Conservation (phyloP, 1,284 basidiomycete species). For the Pseudozyma tsukubaensis region DNA sequence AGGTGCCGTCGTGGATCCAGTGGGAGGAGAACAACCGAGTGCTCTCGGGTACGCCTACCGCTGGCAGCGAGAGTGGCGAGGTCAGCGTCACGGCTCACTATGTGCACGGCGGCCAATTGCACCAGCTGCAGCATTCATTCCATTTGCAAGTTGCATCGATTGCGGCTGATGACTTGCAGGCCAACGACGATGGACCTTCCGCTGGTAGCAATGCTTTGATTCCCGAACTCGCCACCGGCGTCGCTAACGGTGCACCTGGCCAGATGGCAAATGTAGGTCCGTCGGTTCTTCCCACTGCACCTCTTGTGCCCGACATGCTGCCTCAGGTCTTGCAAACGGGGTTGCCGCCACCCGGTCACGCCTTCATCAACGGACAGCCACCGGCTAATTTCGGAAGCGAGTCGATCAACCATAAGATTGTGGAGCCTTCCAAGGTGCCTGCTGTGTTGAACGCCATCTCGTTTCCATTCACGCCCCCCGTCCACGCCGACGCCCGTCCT, state of each 20-base stretch:
- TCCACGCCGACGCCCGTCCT: slow-evolving; percentile 45
- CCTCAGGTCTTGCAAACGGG: slow-evolving; percentile 25
- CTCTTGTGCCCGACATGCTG: slow-evolving; percentile 15
- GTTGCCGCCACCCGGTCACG: slow-evolving; percentile 25
- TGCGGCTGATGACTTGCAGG: slow-evolving; percentile 38
- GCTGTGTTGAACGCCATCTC: slow-evolving; percentile 57
- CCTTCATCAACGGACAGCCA: slow-evolving; percentile 51
- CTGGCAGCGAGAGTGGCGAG: slow-evolving; percentile 52
- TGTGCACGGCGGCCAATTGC: slow-evolving; percentile 58
- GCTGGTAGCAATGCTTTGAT: slow-evolving; percentile 20
- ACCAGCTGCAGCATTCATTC: slow-evolving; percentile 63
- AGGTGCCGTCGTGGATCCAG: slow-evolving; percentile 83
- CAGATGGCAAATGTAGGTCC: neutral
- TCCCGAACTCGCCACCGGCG: slow-evolving; percentile 12
- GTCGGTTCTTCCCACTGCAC: slow-evolving; percentile 10
- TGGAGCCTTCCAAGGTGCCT: slow-evolving; percentile 60
- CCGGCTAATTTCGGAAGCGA: slow-evolving; percentile 47
- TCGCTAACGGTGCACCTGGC: slow-evolving; percentile 3
- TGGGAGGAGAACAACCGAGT: slow-evolving; percentile 78
- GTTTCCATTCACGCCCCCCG: slow-evolving; percentile 63
- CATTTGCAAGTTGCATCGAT: slow-evolving; percentile 54
- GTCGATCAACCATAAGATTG: slow-evolving; percentile 58
- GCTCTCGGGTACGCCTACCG: slow-evolving; percentile 56
- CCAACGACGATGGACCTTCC: slow-evolving; percentile 28
- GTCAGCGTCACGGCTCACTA: slow-evolving; percentile 62